Base-by-base conservation (phyloP, 2,329 filamentous ascomycete genomes). In the Fusarium scirpi region DNA sequence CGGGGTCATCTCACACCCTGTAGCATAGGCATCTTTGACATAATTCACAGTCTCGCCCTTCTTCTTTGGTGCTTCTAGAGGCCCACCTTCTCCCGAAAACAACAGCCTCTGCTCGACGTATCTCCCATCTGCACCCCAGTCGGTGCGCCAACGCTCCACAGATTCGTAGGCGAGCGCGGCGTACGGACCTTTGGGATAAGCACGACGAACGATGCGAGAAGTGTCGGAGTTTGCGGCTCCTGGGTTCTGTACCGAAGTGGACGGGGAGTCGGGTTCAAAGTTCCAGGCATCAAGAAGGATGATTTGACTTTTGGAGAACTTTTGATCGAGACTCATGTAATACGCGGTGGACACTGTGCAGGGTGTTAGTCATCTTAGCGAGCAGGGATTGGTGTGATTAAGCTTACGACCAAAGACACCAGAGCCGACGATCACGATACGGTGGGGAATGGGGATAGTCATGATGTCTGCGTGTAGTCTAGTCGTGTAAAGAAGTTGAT, bases 131-230 rank as follows among this genome's bases (percentile, higher is more conserved):
- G 29, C 32, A 38, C 48, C 48, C 48, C 48, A 52, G 32, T 52
- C 48, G 40, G 48, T 25, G 22, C 48, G 48, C 48, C 48, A 52
- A 27, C 48, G 48, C 48, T 52, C 48, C 22, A 52, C 48, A 34
- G 48, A 40, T n/a, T 52, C 48, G 32, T 52, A 38, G 48, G 48
- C 48, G 32, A 52, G 48, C 15, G 48, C 48, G 48, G 48, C 48
- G 32, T 52, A 52, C 3, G 48, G 48, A 34, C 48, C 48, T 40
- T 52, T 52, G 48, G 48, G 48, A 10, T 52, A 52, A 34, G 32
- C 48, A n/a, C 32, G 48, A 15, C 48, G 48, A 25, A 52, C 32
- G 8, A 52, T 52, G 6, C 48, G 48, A 52, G 48, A 52, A 25
- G 48, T 52, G 16, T 52, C 48, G 16, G 32, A 34, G 32, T 52